Evolutionary conservation across 148 eudicot species (phyloP), one percentile per base, ranked within the genome.

Genomic region (Camellia japonica): DNA sequence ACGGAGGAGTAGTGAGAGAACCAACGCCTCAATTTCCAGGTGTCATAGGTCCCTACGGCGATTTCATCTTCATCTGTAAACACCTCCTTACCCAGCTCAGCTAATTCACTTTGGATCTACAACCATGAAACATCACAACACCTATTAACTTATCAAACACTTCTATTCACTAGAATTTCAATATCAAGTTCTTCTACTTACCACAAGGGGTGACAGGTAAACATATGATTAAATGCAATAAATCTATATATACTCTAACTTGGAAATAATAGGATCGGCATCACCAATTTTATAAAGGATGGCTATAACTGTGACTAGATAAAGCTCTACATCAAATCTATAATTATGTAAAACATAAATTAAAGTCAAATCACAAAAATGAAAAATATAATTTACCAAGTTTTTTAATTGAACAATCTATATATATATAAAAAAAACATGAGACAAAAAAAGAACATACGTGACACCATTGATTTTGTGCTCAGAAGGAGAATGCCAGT

Each of bases 1-100:
- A 95, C 5, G 97, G 99, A 78, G 97, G 99, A 43, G 99, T 91
- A 43, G 99, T 92, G 75, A 93, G 88, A 80, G 99, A 95, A 52
- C 99, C 97, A 6, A 19, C 23, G 85, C 77, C 79, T 89, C 82
- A 95, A 18, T 65, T 85, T 83, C 11, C 65, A 70, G 3, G 88
- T 75, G 18, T 83, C 79, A 51, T 90, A 83, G 10, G 58, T 82
- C 60, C 92, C 91, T 0, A 93, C 14, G 0, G 75, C 30, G 13
- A 88, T 68, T 11, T 74, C 72, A 59, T 79, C 65, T 63, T 42
- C 63, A 7, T 84, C 66, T 73, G 64, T 61, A n/a, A 75, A 46
- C 54, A 61, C 82, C 65, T 85, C 79, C 64, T 79, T 78, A 23
- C 84, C 90, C 54, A 94, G 74, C 30, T 84, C 80, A 15, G 66